Base-by-base conservation (phyloP, 495 filamentous ascomycete species). In the Neurospora sp. region DNA sequence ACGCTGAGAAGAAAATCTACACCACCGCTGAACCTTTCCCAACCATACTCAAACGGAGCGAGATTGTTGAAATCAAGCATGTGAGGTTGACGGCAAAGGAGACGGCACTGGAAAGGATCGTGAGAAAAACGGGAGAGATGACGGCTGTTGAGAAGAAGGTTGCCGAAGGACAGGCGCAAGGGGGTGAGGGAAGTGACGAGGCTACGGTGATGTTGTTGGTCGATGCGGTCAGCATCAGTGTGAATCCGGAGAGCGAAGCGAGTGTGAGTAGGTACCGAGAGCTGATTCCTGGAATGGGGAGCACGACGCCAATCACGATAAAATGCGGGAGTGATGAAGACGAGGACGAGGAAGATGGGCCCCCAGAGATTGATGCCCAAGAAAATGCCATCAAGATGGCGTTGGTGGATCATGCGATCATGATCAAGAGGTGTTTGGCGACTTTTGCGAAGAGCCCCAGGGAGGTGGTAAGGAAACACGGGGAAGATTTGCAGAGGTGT, bases 61-160 rank as follows among this genome's bases (percentile, higher is more conserved):
- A 98, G 81, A 90, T 99, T 71, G 80, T 96, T 12, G 80, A 86
- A 4, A 85, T 87, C n/a, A 76, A 77, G n/a, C 88, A 89, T 38
- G 79, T 92, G 27, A 85, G 86, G 3, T 80, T 97, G 16, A 87
- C 88, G 31, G 92, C 95, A 10, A 83, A 95, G 73, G 91, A 98
- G 77, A 95, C 93, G 8, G 96, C 92, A 5, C 87, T 98, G 65
- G 95, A 98, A 79, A 88, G 95, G n/a, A 93, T 96, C 42, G 89
- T 91, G 77, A 88, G 93, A 70, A 98, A 98, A 85, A 96, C 95
- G 12, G 87, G 91, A 69, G 96, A 99, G 79, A 86, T 99, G 82
- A 83, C 87, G 11, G 76, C 86, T 12, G 81, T 97, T 10, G 93
- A 96, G 78, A 91, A 90, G 77, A 88, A 89, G 46, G 86, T 94